Conservation (phyloP, 73 alveolate species). For the Paramecium tetraurelia region DNA sequence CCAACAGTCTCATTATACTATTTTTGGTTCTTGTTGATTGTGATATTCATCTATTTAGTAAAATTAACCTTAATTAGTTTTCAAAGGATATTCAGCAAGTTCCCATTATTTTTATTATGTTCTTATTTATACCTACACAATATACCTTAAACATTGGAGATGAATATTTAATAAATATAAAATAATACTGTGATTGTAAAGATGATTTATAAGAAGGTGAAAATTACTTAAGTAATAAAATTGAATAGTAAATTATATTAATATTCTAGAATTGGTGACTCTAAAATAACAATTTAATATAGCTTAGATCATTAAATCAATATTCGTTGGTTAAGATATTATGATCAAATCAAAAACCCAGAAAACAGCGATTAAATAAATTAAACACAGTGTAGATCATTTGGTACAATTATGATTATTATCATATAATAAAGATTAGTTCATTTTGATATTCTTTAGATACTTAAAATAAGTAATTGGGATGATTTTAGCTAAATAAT, state of each 20-base stretch:
- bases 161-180: not conserved
- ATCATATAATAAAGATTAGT: not conserved
- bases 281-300: not conserved
- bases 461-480: not conserved
- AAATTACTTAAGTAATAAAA: not conserved
- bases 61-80: not conserved
- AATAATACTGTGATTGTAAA: not conserved
- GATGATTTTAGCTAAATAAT: too few relatives aligned
- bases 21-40: conserved; percentile 58
- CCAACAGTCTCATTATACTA: conserved; percentile 83
- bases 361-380: not conserved
- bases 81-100: not conserved
- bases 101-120: conserved; percentile 22
- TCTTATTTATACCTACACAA: not conserved
- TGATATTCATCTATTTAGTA: conserved; percentile 34
- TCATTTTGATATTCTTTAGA: not conserved
- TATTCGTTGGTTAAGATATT: not conserved
- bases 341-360: not conserved
- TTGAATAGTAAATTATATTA: not conserved
- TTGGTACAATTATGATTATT: not conserved
- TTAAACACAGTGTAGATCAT: not conserved
- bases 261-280: not conserved
- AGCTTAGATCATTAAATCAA: not conserved
- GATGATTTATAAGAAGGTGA: not conserved
- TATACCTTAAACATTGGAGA: not conserved